Conservation (phyloP, 2,329 filamentous ascomycete species). For the Colletotrichum eleusines region DNA sequence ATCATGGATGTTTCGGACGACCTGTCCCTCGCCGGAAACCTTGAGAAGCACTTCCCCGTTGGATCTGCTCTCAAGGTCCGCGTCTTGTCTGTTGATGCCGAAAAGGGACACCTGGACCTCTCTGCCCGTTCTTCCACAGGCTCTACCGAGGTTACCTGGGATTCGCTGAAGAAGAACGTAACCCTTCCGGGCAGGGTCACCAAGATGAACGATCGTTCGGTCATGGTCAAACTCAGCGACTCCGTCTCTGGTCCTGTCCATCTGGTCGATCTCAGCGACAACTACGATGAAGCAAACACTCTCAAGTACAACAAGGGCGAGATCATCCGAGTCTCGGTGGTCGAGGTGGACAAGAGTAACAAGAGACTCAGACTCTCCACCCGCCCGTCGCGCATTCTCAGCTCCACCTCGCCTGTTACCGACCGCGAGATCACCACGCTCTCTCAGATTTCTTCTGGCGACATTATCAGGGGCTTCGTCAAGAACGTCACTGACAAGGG, state of each 20-base stretch:
- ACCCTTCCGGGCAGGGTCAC: conserved; percentile 87
- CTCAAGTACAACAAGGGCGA: conserved; percentile 84
- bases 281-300: conserved; percentile 85
- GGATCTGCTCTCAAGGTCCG: conserved; percentile 89
- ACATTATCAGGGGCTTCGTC: conserved; percentile 90
- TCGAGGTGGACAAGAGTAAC: conserved; percentile 83
- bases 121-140: conserved; percentile 76
- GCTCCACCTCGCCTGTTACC: conserved; percentile 82
- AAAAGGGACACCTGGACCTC: conserved; percentile 83
- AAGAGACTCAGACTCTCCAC: conserved; percentile 87
- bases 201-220: conserved; percentile 84
- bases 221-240: conserved; percentile 89
- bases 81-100: conserved; percentile 79
- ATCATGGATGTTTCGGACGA: conserved; percentile 90
- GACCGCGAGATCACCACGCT: conserved; percentile 82
- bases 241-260: conserved; percentile 82
- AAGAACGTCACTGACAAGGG: conserved; percentile 92
- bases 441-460: conserved; percentile 79
- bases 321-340: conserved; percentile 86
- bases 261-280: conserved; percentile 85
- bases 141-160: conserved; percentile 72
- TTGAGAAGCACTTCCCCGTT: conserved; percentile 85
- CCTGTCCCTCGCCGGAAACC: conserved; percentile 79
- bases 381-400: conserved; percentile 88
- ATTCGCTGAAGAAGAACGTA: conserved; percentile 81